Evolutionary conservation across 2,329 filamentous ascomycete genomes (phyloP).

Genomic region (Exophiala aquamarina): DNA sequence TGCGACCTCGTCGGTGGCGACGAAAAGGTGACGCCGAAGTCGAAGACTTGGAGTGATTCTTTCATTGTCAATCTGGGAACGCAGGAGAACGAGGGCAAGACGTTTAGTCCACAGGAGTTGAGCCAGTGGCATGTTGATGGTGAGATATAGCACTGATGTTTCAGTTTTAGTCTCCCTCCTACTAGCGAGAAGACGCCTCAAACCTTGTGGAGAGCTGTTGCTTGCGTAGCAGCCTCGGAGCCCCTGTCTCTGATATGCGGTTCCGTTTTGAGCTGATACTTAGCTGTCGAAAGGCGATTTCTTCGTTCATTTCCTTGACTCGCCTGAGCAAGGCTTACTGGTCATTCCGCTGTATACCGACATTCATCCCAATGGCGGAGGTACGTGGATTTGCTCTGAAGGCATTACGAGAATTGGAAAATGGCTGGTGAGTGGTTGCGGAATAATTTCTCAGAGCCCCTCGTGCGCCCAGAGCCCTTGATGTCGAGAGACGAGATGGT

Average conservation of each 20-base stretch:
- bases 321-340: constrained; percentile 66
- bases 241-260: too few species aligned
- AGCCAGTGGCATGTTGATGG: constrained; percentile 68
- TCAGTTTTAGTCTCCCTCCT: too few species aligned
- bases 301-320: constrained; percentile 71
- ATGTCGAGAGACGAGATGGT: too few species aligned
- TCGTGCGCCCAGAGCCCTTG: too few species aligned
- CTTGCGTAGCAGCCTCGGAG: too few species aligned
- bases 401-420: constrained; percentile 59
- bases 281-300: constrained; percentile 52
- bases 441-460: too few species aligned
- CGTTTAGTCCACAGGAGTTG: constrained; percentile 54
- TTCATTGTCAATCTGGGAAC: constrained; percentile 71
- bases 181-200: too few species aligned
- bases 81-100: constrained; percentile 50
- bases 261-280: too few species aligned
- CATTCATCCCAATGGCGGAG: constrained; percentile 60
- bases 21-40: constrained; percentile 47
- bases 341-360: constrained; percentile 69
- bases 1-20: constrained; percentile 66
- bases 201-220: too few species aligned
- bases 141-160: not conserved
- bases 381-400: constrained; percentile 63
- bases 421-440: constrained; percentile 42
- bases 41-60: constrained; percentile 63